These are phyloP conservation scores for Leptographium galeiforme DNA, from an alignment of 2,329 filamentous ascomycete species.

Conservation along the genomic window DNA sequence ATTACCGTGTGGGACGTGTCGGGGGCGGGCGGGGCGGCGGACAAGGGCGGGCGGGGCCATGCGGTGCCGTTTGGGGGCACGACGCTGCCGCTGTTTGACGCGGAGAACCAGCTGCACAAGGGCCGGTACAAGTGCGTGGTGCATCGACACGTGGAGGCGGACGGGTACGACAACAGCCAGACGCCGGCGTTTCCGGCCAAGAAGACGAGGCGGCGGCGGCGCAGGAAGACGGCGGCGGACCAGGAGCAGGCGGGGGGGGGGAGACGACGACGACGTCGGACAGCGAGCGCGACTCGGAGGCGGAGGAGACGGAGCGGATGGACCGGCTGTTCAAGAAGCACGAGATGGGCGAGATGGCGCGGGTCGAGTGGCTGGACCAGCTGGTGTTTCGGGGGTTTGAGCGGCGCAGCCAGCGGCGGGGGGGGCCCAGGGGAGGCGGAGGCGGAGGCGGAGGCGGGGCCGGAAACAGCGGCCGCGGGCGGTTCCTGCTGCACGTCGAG, in stretches of 20 bases:
- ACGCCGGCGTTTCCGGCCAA: constrained; percentile 59
- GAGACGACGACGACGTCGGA: constrained; percentile 21
- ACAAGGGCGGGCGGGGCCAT: constrained; percentile 52
- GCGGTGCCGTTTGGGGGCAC: constrained; percentile 89
- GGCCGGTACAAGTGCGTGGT: constrained; percentile 84
- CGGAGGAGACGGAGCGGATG: constrained; percentile 76
- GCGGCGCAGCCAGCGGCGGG: constrained; percentile 54
- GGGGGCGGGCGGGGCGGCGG: constrained; percentile 47
- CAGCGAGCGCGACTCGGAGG: constrained; percentile 51
- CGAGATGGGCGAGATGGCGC: constrained; percentile 90
- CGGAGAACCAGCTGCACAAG: constrained; percentile 80
- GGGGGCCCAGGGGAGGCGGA: constrained; percentile 31
- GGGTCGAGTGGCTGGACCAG: constrained; percentile 90
- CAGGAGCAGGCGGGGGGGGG: too few species aligned
- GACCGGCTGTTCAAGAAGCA: constrained; percentile 92
- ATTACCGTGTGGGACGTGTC: constrained; percentile 94
- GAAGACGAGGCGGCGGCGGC: constrained; percentile 26
- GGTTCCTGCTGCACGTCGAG: constrained; percentile 79
- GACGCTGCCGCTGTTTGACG: constrained; percentile 82
- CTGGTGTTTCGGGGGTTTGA: constrained; percentile 85
- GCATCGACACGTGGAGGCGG: constrained; percentile 69
- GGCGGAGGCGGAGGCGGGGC: constrained; percentile 22
- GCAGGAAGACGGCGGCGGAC: constrained; percentile 34
- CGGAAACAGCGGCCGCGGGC: constrained; percentile 27
- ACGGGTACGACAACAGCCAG: constrained; percentile 66